Evolutionary conservation across 768 basidiomycete species (phyloP).

Genomic region (Sarcodon aspratus): DNA sequence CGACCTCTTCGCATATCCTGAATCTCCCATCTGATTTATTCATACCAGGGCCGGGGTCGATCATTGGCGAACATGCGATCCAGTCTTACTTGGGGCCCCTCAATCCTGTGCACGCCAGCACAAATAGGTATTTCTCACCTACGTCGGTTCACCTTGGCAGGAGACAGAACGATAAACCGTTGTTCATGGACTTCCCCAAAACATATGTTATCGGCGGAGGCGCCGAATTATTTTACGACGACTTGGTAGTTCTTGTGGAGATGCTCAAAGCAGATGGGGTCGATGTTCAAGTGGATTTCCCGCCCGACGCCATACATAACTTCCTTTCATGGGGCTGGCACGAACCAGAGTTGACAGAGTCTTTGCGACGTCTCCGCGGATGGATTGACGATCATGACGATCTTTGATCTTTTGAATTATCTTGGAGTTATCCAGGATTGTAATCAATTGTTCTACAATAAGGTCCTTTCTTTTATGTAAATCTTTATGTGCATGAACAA

Average conservation of each 20-base stretch:
- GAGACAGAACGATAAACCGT: too few relatives aligned
- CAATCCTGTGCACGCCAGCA: neutral
- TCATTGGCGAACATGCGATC: neutral
- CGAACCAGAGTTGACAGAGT: conserved; percentile 8
- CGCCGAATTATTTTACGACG: conserved; percentile 22
- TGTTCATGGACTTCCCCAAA: conserved; percentile 19
- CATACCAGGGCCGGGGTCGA: neutral
- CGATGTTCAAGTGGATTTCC: neutral
- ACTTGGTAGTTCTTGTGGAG: neutral
- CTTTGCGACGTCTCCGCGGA: neutral
- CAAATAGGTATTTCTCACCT: conserved; percentile 9
- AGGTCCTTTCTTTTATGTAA: too few relatives aligned
- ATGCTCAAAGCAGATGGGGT: neutral
- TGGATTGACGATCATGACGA: neutral
- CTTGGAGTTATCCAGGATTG: too few relatives aligned
- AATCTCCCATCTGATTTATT: conserved; percentile 19
- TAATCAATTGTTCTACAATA: too few relatives aligned
- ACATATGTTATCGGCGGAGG: conserved; percentile 20
- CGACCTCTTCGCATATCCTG: conserved; percentile 23
- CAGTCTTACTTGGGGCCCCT: conserved; percentile 2
- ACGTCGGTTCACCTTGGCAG: conserved; percentile 3
- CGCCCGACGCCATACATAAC: conserved; percentile 7
- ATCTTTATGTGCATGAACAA: too few relatives aligned
- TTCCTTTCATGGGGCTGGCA: conserved; percentile 6
- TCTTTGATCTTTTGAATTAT: too few relatives aligned